Evolutionary conservation across 179 eudicot genomes (phyloP).

Genomic region (Beta corolliflora): DNA sequence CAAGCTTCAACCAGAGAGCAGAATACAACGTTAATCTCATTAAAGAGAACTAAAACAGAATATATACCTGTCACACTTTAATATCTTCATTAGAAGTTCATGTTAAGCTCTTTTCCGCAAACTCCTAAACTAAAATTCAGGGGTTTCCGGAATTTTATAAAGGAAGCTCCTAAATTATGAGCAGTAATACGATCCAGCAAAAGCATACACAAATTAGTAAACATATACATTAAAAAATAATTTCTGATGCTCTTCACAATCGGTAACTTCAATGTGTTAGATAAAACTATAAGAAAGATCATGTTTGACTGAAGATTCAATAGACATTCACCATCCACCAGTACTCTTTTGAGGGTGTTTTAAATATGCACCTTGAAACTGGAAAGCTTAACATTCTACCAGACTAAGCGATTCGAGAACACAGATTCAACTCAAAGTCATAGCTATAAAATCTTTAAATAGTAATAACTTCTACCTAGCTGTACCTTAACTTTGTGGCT

Average conservation of each 20-base stretch:
- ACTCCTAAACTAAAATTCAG: too few relatives aligned
- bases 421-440: background rate
- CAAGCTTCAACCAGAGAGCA: background rate
- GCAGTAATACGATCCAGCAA: too few relatives aligned
- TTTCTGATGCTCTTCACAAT: background rate
- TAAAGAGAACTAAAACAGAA: too few relatives aligned
- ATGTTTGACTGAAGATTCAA: background rate
- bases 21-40: too few relatives aligned
- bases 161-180: too few relatives aligned
- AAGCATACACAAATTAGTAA: background rate
- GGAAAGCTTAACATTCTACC: background rate
- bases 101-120: too few relatives aligned
- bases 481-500: conserved; percentile 14
- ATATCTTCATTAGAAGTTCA: too few relatives aligned
- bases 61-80: too few relatives aligned
- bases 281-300: background rate
- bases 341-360: background rate
- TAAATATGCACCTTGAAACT: background rate
- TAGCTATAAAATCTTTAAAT: background rate
- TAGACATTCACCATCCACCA: background rate
- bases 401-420: background rate
- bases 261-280: background rate
- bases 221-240: background rate
- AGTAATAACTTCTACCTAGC: background rate
- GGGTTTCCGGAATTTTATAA: too few relatives aligned